Evolutionary conservation across 2,329 filamentous ascomycete species (phyloP), one percentile per base, ranked within the genome.

Genomic region (Fusarium sp.): DNA sequence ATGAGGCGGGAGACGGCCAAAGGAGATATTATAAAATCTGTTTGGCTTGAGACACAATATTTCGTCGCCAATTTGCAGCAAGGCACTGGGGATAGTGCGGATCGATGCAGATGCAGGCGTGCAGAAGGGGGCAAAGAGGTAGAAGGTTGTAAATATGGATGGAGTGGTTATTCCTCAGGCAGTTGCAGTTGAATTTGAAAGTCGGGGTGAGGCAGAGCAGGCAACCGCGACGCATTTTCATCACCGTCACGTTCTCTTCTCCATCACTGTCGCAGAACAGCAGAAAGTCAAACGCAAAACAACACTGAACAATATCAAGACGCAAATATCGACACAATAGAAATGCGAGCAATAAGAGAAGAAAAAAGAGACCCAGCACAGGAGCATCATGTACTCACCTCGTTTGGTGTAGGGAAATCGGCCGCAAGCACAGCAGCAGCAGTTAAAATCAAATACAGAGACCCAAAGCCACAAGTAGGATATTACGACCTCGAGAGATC

Each of bases 341-440:
- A 38, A 14, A 70, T 58, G 55, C 35, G 37, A 61, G 57, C 45
- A 72, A 64, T 44, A 56, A 40, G 33, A n/a, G 13, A 26, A 45
- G n/a, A 41, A 40, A 33, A n/a, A 27, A 41, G 23, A 50, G 45
- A 52, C 33, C 41, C 33, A 41, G 62, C 64, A 60, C 57, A 54
- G 55, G 45, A 70, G 61, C 44, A 69, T 68, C 63, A 56, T 57
- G 61, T 53, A 75, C 73, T 75, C 46, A 75, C 73, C 71, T 75
- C 62, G 60, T 46, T 62, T 54, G 59, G 46, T 61, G 70, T 46
- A 44, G 44, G 48, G 67, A 63, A 65, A 57, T 38, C 48, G 45
- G 62, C 62, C 54, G 64, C 70, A 61, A 64, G 50, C 60, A 65
- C 73, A 64, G 56, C 70, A 73, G 60, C 62, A 68, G 49, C 55